Base-by-base conservation (phyloP, 169 alveolate species). In the Eimeria tenella region DNA sequence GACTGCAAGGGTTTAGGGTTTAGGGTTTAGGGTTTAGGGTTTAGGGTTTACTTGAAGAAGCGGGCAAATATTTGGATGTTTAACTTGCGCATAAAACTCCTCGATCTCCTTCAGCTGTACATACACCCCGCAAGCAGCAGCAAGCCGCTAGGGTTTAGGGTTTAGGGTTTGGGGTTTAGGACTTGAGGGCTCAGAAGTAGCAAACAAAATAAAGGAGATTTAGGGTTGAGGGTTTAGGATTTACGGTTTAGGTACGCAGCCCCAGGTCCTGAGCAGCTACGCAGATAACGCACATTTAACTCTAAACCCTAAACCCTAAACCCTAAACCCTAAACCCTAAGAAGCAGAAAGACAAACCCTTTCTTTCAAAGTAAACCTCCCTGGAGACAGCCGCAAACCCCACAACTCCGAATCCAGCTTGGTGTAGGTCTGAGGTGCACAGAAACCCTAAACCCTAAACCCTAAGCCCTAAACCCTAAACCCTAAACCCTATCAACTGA, bases 401-500 rank as follows among this genome's bases (percentile, higher is more conserved):
- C 49, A 68, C 77, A 68, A 15, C 31, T 68, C 49, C 77, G 49
- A 62, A 23, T 68, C 77, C 11, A n/a, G 6, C 11, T 9, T 50
- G 9, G 77, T 10, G 50, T 68, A 10, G 5, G 77, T 68, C 77
- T 68, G 50, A 5, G 73, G 9, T 19, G 50, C 77, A n/a, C 65
- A 58, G 8, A 58, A 58, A 58, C 65, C 65, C 65, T 58, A 58
- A 58, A 58, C 65, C 65, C 65, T 58, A 58, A 58, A 58, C 65
- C 65, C 65, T 58, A 58, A 58, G 13, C 65, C 65, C 65, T 58
- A 58, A 58, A 58, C 65, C 65, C 65, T 58, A 58, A 58, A 58
- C 65, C 65, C 65, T 58, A 58, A 58, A 58, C 65, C 65, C 65
- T 58, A 58, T n/a, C n/a, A n/a, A n/a, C n/a, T n/a, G n/a, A n/a